phyloP scores from a whole-genome alignment of 2,329 filamentous ascomycete species.

The Lecanicillium sp. region DNA sequence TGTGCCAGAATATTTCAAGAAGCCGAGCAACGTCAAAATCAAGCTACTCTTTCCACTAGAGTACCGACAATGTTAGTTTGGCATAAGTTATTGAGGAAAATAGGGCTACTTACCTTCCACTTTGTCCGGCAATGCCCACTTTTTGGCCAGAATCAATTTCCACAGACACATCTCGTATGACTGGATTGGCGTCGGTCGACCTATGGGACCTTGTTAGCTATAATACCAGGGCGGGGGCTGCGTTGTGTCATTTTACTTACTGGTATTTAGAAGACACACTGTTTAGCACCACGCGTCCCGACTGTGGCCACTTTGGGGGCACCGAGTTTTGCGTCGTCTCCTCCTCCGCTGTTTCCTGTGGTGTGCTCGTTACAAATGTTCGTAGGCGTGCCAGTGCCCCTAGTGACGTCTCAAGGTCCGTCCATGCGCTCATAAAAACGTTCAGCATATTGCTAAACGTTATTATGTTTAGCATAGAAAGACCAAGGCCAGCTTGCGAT shows the following conservation, averaged over 20 bases:
- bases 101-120: slow-evolving; percentile 20
- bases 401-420: slow-evolving; percentile 18
- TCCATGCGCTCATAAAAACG: slow-evolving; percentile 25
- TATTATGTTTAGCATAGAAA: slow-evolving; percentile 20
- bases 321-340: slow-evolving; percentile 13
- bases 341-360: slow-evolving; percentile 13
- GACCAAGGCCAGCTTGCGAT: slow-evolving; percentile 20
- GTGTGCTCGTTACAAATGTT: slow-evolving; percentile 15
- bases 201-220: background rate
- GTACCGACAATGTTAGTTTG: too few relatives aligned
- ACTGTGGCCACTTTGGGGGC: slow-evolving; percentile 16
- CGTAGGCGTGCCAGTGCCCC: slow-evolving; percentile 19
- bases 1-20: slow-evolving; percentile 32
- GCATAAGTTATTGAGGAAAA: too few relatives aligned
- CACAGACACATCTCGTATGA: slow-evolving; percentile 20
- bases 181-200: slow-evolving; percentile 11
- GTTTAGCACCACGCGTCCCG: slow-evolving; percentile 17
- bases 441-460: slow-evolving; percentile 20
- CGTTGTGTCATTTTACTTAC: too few relatives aligned
- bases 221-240: too few relatives aligned
- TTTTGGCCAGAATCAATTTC: slow-evolving; percentile 25
- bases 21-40: slow-evolving; percentile 34
- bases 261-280: slow-evolving; percentile 21
- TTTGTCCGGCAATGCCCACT: slow-evolving; percentile 35
- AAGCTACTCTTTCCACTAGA: slow-evolving; percentile 28